Evolutionary conservation across 2,329 filamentous ascomycete species (phyloP), one percentile per base, ranked within the genome.

Genomic region (Tothia fuscella): DNA sequence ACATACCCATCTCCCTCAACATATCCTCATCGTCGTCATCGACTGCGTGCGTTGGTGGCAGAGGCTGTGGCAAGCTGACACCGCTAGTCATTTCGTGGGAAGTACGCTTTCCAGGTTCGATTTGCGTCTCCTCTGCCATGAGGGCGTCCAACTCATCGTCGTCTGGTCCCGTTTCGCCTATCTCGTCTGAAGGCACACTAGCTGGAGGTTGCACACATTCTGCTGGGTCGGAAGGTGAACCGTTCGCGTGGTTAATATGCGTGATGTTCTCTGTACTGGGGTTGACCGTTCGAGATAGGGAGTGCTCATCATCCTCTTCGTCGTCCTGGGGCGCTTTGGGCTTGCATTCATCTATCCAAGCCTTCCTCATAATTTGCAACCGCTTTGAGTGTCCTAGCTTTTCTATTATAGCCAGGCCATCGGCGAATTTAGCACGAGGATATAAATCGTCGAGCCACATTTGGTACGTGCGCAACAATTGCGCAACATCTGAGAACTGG

Each of bases 401-500:
- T 59, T 98, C 91, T 2, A 96, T 84, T 67, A 96, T 94, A 29
- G 72, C 66, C 5, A 96, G 67, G 3, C 83, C 91, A 54, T 98
- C 91, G 36, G 83, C 74, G 54, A 98, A 98, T 54, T 87, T 89
- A 4, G 89, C 91, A 55, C 93, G 87, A 10, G 91, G 91, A 55
- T 88, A 98, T 10, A 98, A 69, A 55, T 95, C 87, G 61, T 98
- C 89, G 2, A 98, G 80, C 91, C 91, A 98, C 43, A 94, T 63
- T 58, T 96, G 91, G 57, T 96, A 98, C 57, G 93, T 84, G 19
- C 83, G 85, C 36, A 98, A 70, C 19, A 98, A 71, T 13, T 79
- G 76, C 0, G 80, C 74, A 9, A 87, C 76, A 56, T 98, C 91
- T 14, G 82, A 80, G 61, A 91, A 96, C 79, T 89, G 41, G 2